Evolutionary conservation across 495 filamentous ascomycete species (phyloP), one percentile per base, ranked within the genome.

Genomic region (Platismatia glauca): DNA sequence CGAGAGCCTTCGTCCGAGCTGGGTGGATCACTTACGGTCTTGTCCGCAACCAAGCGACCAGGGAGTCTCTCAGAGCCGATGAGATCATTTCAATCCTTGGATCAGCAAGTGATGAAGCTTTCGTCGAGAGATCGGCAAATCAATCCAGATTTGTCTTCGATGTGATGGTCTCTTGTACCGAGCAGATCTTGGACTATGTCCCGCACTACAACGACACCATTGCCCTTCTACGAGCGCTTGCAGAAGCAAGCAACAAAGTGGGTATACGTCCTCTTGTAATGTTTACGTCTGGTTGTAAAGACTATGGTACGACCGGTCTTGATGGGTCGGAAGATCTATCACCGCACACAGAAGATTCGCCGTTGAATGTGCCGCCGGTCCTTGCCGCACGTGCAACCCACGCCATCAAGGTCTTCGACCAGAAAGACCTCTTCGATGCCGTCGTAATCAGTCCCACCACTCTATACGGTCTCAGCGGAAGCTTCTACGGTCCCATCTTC

Each of bases 271-370:
- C 74, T 4, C 59, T 79, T 12, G 72, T 79, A 11, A 58, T 79
- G 3, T 66, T 70, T 50, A 75, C 70, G 22, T 74, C 71, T 15
- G 77, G 77, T 0, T 76, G 74, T 63, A 78, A 79, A 53, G 75
- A 79, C 64, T 79, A 79, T 66, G 76, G 76, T 2, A 70, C 61
- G 24, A 76, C 70, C 4, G 62, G 59, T 0, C 58, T 71, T 0
- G 69, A 75, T 55, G 73, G 73, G 7, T 61, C 66, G 0, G 48
- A 65, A 0, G 68, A 56, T 4, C 67, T 78, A 3, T 60, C 60
- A 58, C 71, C 75, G 15, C 76, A 77, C 41, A 73, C 70, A 4
- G 76, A 79, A 60, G 62, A 66, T 0, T 72, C 70, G 9, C 74
- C 74, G 0, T 58, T 77, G 18, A 64, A 68, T 11, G 64, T 69